Base-by-base conservation (phyloP, 345 rosid species). In the Chamaenerion angustifolium region DNA sequence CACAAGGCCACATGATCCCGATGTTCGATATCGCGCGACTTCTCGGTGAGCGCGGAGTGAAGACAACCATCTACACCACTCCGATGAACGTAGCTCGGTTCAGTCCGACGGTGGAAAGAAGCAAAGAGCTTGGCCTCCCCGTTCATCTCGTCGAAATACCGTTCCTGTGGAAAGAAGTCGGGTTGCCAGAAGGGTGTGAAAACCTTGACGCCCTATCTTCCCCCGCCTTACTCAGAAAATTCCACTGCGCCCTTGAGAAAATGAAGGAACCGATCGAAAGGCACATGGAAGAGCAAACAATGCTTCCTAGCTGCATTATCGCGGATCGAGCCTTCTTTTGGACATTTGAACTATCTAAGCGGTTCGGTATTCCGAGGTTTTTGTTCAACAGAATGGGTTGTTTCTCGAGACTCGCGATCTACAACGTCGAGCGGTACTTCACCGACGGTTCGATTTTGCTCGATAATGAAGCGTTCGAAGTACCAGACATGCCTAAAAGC, bases 1-100 rank as follows among this genome's bases (percentile, higher is more conserved):
- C 90, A 3, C 96, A 79, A 59, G 96, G 96, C 3, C 94, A 84
- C 67, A 76, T 76, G 62, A 81, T 88, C 50, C 94, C 92, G 5
- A 60, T 87, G 74, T 67, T 83, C 25, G 96, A 87, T 60, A 77
- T 83, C 63, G 85, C 82, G 8, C 65, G 59, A 43, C 62, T 79
- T 49, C 74, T 87, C 12, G 82, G 84, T 7, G 40, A 56, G 50
- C 73, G 71, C 13, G 86, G 86, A 1, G 75, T 52, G 46, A 48
- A 56, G n/a, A 76, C 85, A 0, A 88, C 76, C 68, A 46, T 88
- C 8, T 61, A 80, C 64, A 76, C 88, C 1, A 88, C 95, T 14
- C 84, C 88, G 48, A 68, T 68, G 57, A 84, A 88, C 45, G 86
- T 88, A 1, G 45, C 69, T 25, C 71, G 95, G 43, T 79, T 79